Evolutionary conservation across 768 basidiomycete species (phyloP).

Genomic region (Sporobolomyces phaffii): DNA sequence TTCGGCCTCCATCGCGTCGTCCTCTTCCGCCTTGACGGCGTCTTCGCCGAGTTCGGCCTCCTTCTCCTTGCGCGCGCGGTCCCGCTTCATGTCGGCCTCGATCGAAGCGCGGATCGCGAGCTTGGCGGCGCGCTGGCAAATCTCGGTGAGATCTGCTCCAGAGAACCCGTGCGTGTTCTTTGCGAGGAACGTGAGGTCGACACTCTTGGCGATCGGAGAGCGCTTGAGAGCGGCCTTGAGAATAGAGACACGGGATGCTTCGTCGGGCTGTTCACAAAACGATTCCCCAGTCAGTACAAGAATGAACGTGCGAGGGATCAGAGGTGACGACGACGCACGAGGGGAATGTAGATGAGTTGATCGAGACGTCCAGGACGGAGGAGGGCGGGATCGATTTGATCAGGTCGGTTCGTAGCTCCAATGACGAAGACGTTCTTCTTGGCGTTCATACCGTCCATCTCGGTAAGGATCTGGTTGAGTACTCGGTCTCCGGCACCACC

Average conservation of each 20-base stretch:
- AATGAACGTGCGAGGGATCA: no score
- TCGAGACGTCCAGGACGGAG: constrained; percentile 97
- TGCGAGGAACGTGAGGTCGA: constrained; percentile 78
- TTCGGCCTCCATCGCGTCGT: constrained; percentile 58
- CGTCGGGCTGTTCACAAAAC: constrained; percentile 59
- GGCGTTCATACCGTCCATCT: constrained; percentile 98
- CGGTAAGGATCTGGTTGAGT: constrained; percentile 90
- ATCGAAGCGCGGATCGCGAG: constrained; percentile 92
- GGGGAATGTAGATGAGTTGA: constrained; percentile 97
- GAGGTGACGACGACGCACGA: constrained; percentile 44
- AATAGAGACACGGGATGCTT: constrained; percentile 81
- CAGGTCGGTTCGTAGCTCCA: constrained; percentile 91
- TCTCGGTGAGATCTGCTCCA: constrained; percentile 99
- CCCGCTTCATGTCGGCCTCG: constrained; percentile 74
- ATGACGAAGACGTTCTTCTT: constrained; percentile 80
- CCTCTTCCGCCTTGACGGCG: constrained; percentile 64
- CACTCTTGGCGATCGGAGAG: constrained; percentile 73
- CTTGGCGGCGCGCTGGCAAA: constrained; percentile 96
- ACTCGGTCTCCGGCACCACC: constrained; percentile 98
- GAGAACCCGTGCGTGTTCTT: constrained; percentile 96
- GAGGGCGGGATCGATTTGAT: constrained; percentile 87
- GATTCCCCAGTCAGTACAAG: neutral
- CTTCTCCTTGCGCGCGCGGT: constrained; percentile 71
- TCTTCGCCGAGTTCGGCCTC: constrained; percentile 69
- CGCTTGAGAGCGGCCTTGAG: constrained; percentile 86